Conservation (phyloP, 371 early-diverging fungal species). For the Mucor ambiguus region DNA sequence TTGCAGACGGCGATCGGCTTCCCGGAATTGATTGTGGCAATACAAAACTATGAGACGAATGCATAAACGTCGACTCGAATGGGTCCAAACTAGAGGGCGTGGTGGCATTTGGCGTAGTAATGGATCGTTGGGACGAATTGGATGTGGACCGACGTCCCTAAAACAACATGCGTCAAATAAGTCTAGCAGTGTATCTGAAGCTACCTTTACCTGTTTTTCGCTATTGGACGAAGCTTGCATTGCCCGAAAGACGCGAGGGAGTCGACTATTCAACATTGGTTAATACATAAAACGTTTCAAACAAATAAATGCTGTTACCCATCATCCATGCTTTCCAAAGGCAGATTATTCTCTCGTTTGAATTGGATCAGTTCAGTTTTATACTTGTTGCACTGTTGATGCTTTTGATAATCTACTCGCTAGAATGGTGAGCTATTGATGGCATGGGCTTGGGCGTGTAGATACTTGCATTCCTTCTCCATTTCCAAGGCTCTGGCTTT, state of each 20-base stretch:
- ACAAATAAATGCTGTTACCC: constrained; percentile 28
- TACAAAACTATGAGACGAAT: constrained; percentile 19
- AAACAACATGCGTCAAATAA: background rate
- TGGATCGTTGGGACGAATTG: constrained; percentile 45
- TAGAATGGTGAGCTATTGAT: background rate
- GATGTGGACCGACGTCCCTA: constrained; percentile 47
- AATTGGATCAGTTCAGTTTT: constrained; percentile 71
- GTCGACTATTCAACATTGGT: constrained; percentile 12
- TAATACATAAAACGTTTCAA: background rate
- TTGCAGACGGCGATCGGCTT: constrained; percentile 8
- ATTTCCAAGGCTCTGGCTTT: constrained; percentile 65
- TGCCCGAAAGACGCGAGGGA: constrained; percentile 41
- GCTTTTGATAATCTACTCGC: background rate
- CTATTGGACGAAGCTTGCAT: constrained; percentile 36
- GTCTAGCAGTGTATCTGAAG: background rate
- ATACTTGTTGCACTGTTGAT: constrained; percentile 68
- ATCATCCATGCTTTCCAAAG: constrained; percentile 64
- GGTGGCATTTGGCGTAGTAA: constrained; percentile 14
- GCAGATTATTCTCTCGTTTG: constrained; percentile 60
- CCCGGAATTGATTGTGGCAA: constrained; percentile 17
- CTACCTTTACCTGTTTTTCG: constrained; percentile 26
- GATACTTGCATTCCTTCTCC: constrained; percentile 71
- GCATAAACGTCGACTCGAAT: background rate
- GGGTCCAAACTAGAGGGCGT: constrained; percentile 39
- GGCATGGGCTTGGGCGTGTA: background rate